These are phyloP conservation scores for Candida dendrica DNA, from an alignment of 805 yeast genomes.

Conservation along the genomic window DNA sequence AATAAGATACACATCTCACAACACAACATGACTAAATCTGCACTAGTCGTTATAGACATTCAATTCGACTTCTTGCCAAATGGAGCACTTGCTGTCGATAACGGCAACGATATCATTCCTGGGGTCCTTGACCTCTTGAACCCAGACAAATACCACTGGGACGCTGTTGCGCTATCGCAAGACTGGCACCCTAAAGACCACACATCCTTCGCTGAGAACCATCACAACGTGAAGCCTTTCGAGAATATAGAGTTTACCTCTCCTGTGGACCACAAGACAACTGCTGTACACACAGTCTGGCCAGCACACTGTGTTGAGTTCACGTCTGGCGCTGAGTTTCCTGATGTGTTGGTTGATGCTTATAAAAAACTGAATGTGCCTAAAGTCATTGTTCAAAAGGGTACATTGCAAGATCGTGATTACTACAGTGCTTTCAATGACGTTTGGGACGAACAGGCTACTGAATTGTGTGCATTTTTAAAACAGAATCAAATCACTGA, in stretches of 20 bases:
- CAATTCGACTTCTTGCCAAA: slow-evolving; percentile 86
- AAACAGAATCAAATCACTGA: slow-evolving; percentile 40
- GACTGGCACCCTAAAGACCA: slow-evolving; percentile 89
- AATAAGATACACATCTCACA: too few relatives aligned
- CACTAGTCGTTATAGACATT: slow-evolving; percentile 70
- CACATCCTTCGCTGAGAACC: slow-evolving; percentile 73
- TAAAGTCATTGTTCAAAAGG: slow-evolving; percentile 55
- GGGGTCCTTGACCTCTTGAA: slow-evolving; percentile 42
- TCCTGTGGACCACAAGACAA: slow-evolving; percentile 33
- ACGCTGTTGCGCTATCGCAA: slow-evolving; percentile 60
- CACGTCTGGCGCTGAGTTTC: slow-evolving; percentile 59
- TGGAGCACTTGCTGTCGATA: slow-evolving; percentile 69
- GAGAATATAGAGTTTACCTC: slow-evolving; percentile 39
- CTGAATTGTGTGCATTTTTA: slow-evolving; percentile 53
- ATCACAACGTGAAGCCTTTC: slow-evolving; percentile 43
- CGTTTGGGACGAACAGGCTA: slow-evolving; percentile 63
- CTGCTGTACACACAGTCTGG: slow-evolving; percentile 55
- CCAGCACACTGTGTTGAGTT: slow-evolving; percentile 86
- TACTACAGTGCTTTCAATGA: slow-evolving; percentile 86
- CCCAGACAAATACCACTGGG: slow-evolving; percentile 42
- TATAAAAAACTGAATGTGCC: slow-evolving; percentile 23
- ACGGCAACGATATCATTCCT: slow-evolving; percentile 54
- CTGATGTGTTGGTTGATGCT: slow-evolving; percentile 35
- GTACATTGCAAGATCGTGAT: slow-evolving; percentile 65
- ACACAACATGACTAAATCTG: slow-evolving; percentile 25